Percentiles rank a stretch among this genome's conserved stretches.
Evolutionary conservation across 2,329 filamentous ascomycete species (phyloP).

Genomic region (Fusarium redolens): DNA sequence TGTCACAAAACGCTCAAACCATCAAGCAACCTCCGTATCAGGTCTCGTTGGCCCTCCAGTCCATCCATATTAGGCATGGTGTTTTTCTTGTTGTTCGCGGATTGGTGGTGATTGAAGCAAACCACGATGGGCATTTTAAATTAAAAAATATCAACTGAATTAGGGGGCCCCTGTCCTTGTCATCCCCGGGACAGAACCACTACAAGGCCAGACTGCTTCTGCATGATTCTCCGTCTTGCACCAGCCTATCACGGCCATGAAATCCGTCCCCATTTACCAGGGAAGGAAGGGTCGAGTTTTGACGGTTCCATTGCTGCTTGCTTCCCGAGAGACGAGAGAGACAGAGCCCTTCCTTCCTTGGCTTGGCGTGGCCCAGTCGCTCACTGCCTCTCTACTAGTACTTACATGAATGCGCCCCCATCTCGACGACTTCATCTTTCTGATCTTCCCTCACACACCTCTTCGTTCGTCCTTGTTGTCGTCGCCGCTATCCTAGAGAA

Average conservation of each 20-base stretch:
- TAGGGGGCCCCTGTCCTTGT: conserved; percentile 23
- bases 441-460: conserved; percentile 25
- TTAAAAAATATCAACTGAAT: conserved; percentile 32
- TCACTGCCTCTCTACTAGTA: conserved; percentile 7
- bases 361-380: conserved; percentile 16
- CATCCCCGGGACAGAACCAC: not conserved
- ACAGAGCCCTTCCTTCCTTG: conserved; percentile 27
- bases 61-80: conserved; percentile 30
- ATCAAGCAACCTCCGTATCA: not conserved
- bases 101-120: conserved; percentile 36
- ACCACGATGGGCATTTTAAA: conserved; percentile 29
- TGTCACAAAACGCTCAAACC: conserved; percentile 9
- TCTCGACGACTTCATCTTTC: conserved; percentile 14
- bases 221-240: conserved; percentile 16
- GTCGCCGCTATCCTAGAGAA: conserved; percentile 30
- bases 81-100: not conserved
- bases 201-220: conserved; percentile 19
- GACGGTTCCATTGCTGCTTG: conserved; percentile 12
- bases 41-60: conserved; percentile 11
- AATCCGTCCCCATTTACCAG: conserved; percentile 25
- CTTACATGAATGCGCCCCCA: conserved; percentile 31
- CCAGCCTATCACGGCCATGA: conserved; percentile 35
- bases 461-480: conserved; percentile 27
- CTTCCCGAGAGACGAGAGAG: conserved; percentile 21
- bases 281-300: conserved; percentile 17